Evolutionary conservation across 345 rosid species (phyloP), one percentile per base, ranked within the genome.

Genomic region (Gynandropsis gynandra): DNA sequence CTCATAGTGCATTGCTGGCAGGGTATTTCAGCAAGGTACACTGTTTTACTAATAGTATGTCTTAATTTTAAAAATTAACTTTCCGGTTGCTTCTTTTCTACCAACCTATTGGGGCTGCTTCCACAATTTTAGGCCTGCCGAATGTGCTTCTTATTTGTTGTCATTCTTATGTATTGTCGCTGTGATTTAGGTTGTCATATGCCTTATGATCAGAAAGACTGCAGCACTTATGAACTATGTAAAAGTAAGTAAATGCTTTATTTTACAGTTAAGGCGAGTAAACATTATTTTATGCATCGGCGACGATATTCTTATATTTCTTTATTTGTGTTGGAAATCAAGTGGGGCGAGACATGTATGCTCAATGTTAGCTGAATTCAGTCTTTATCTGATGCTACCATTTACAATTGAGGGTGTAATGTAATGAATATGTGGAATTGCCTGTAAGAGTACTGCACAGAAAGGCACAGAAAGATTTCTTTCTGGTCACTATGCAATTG

Each of bases 11-110:
- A 24, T 68, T 85, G 68, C 74, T 83, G 51, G 99, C 99, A 36
- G 97, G 97, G 47, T 93, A 93, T 75, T 93, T 93, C 72, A 83
- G 99, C 79, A 93, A 93, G 89, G 97, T 93, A 46, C 47, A 50
- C 58, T 60, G 44, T 52, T 54, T 47, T 38, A 40, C 44, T 10
- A 35, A 31, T 8, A 47, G 12, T 4, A 10, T 36, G 4, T 39
- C 18, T 43, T 1, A 20, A 2, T 36, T 19, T 44, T 58, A 16
- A 10, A 46, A 24, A 24, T 2, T 5, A 49, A 58, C 29, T 48
- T 54, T 53, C 12, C 4, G 10, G 18, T 24, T 20, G 20, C 42
- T 18, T 37, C 27, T 13, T 44, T 44, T 29, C 13, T 16, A 19
- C 19, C 43, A 10, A 7, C 45, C 32, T 40, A 31, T 54, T 27